Conservation (phyloP, 768 basidiomycete species). For the Boletus bicolor region DNA sequence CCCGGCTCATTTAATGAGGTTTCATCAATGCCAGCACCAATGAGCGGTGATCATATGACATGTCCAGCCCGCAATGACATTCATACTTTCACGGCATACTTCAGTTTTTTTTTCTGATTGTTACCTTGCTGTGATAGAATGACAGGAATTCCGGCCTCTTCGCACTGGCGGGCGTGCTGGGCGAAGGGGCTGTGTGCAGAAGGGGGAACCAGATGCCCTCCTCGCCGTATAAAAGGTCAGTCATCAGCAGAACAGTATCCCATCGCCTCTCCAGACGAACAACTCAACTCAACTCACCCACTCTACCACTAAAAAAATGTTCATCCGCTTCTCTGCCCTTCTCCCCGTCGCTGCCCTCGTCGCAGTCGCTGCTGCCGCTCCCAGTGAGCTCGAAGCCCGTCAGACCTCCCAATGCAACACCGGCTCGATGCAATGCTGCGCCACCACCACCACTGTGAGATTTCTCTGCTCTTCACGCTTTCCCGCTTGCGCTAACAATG, state of each 20-base stretch:
- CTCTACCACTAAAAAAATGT: constrained; percentile 3
- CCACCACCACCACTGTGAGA: neutral
- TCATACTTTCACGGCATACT: neutral
- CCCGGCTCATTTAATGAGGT: too few relatives aligned
- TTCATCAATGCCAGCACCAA: neutral
- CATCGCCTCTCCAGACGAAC: neutral
- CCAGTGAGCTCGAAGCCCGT: constrained; percentile 1
- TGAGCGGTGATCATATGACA: neutral
- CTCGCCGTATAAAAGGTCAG: constrained; percentile 9
- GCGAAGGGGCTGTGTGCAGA: neutral
- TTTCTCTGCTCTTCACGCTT: too few relatives aligned
- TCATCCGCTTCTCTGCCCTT: constrained; percentile 1
- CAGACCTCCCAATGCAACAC: constrained; percentile 7
- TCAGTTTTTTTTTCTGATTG: neutral
- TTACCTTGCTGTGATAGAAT: neutral
- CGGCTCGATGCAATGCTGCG: constrained; percentile 13
- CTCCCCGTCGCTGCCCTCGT: constrained; percentile 11
- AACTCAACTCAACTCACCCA: neutral
- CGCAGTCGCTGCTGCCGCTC: constrained; percentile 5
- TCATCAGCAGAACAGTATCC: neutral
- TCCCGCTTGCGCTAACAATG: neutral
- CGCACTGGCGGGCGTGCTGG: neutral
- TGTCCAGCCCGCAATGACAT: neutral
- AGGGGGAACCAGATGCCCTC: too few relatives aligned
- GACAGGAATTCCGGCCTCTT: neutral